These are phyloP conservation scores for Rhizoclosmatium globosum DNA, from an alignment of 192 early-diverging fungal genomes.

Conservation along the genomic window DNA sequence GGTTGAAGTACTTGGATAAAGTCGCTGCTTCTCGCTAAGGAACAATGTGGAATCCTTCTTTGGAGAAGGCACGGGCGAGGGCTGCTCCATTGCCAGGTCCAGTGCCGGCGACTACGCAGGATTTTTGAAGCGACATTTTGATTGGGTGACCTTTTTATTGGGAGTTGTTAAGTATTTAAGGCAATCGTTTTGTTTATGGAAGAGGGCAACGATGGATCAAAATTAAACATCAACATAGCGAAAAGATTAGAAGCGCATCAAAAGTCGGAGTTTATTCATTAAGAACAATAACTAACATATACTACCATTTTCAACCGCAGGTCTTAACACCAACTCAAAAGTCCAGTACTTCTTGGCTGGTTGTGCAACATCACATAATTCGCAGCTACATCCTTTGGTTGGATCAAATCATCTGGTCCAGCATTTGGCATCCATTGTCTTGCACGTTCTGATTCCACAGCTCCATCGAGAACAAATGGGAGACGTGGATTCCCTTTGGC, in stretches of 20 bases:
- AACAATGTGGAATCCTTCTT: conserved; percentile 44
- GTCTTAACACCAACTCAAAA: conserved; percentile 41
- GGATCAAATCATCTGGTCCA: conserved; percentile 29
- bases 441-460: conserved; percentile 33
- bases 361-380: conserved; percentile 41
- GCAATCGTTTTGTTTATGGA: no score
- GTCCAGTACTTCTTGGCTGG: conserved; percentile 46
- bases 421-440: conserved; percentile 35
- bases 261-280: no score
- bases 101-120: conserved; percentile 38
- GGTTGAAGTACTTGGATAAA: not conserved
- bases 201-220: no score
- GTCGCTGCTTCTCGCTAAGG: conserved; percentile 29
- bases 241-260: no score
- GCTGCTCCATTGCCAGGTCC: conserved; percentile 45
- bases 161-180: no score
- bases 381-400: conserved; percentile 32
- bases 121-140: not conserved
- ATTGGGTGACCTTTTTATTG: no score
- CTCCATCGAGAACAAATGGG: conserved; percentile 48
- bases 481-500: conserved; percentile 47
- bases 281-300: not conserved
- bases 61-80: conserved; percentile 37
- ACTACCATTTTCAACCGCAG: conserved; percentile 39
- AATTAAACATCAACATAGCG: no score